Evolutionary conservation across 2,329 filamentous ascomycete species (phyloP).

Genomic region (Paracorniculantispora psalliotae): DNA sequence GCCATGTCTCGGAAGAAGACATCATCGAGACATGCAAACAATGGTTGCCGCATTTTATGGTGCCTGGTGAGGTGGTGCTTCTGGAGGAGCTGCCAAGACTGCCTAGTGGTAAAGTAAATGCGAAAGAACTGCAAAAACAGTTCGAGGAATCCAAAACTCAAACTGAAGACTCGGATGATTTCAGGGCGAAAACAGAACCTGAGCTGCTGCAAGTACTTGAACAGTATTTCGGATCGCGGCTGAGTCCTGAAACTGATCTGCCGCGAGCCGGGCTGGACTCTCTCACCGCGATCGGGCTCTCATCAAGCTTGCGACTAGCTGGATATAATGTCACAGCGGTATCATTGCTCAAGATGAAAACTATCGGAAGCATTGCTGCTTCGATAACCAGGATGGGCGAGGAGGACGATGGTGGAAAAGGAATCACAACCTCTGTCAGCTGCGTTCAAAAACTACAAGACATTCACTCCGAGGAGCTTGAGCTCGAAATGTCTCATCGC

Average conservation of each 20-base stretch:
- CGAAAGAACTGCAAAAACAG: slow-evolving; percentile 53
- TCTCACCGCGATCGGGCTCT: slow-evolving; percentile 43
- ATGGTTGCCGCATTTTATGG: slow-evolving; percentile 81
- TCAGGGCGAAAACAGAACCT: not conserved
- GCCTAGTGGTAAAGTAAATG: slow-evolving; percentile 79
- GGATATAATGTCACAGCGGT: slow-evolving; percentile 54
- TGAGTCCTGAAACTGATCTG: not conserved
- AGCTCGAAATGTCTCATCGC: not conserved
- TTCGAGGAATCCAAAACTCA: slow-evolving; percentile 29
- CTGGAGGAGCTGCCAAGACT: slow-evolving; percentile 65
- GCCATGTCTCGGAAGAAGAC: slow-evolving; percentile 26
- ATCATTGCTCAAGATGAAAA: slow-evolving; percentile 55
- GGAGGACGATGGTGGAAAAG: not conserved
- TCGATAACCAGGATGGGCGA: slow-evolving; percentile 16
- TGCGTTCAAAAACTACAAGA: not conserved
- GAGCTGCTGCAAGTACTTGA: slow-evolving; percentile 25
- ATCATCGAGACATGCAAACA: slow-evolving; percentile 58
- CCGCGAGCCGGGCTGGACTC: slow-evolving; percentile 46
- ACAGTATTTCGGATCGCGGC: slow-evolving; percentile 27
- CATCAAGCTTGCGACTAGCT: slow-evolving; percentile 55
- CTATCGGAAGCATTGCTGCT: slow-evolving; percentile 22
- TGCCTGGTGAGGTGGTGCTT: slow-evolving; percentile 67
- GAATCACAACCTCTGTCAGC: not conserved
- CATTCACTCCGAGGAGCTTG: not conserved
- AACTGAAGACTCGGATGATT: not conserved